These are phyloP conservation scores for Suillus cothurnatus DNA, from an alignment of 768 basidiomycete species.

Conservation along the genomic window DNA sequence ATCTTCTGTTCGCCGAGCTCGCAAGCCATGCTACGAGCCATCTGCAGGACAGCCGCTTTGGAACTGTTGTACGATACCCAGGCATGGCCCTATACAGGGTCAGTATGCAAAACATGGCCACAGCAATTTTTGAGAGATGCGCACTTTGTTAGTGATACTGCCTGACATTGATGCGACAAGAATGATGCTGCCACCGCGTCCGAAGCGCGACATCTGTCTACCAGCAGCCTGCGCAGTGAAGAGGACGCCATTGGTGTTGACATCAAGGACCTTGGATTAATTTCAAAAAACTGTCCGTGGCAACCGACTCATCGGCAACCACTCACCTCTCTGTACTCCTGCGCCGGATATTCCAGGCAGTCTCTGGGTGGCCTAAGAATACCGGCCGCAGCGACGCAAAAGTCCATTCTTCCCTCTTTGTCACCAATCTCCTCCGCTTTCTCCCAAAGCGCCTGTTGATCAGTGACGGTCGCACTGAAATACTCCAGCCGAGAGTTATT, in stretches of 20 bases:
- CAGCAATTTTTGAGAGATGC: slow-evolving; percentile 6
- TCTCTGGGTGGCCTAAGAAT: slow-evolving; percentile 60
- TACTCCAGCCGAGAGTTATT: slow-evolving; percentile 57
- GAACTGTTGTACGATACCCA: slow-evolving; percentile 80
- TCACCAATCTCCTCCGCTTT: slow-evolving; percentile 61
- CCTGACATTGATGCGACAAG: slow-evolving; percentile 65
- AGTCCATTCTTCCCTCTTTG: slow-evolving; percentile 69
- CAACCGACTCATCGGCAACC: no score
- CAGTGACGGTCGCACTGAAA: slow-evolving; percentile 60
- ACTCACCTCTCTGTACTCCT: slow-evolving; percentile 63
- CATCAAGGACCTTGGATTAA: slow-evolving; percentile 54
- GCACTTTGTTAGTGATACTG: slow-evolving; percentile 69
- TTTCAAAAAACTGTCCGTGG: slow-evolving; percentile 1
- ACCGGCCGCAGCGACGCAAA: slow-evolving; percentile 79
- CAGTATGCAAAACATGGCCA: slow-evolving; percentile 2
- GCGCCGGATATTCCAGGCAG: slow-evolving; percentile 66
- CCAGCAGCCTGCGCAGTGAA: slow-evolving; percentile 65
- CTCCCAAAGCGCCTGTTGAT: slow-evolving; percentile 63
- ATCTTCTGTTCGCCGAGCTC: slow-evolving; percentile 69
- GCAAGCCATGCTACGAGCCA: slow-evolving; percentile 82
- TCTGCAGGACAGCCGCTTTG: slow-evolving; percentile 79
- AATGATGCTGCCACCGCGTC: slow-evolving; percentile 54
- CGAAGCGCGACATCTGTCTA: slow-evolving; percentile 53
- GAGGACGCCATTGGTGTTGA: slow-evolving; percentile 65
- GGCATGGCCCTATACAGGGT: slow-evolving; percentile 56